phyloP scores from a whole-genome alignment of 1,284 basidiomycete genomes.

The Pulveroboletus sp. region DNA sequence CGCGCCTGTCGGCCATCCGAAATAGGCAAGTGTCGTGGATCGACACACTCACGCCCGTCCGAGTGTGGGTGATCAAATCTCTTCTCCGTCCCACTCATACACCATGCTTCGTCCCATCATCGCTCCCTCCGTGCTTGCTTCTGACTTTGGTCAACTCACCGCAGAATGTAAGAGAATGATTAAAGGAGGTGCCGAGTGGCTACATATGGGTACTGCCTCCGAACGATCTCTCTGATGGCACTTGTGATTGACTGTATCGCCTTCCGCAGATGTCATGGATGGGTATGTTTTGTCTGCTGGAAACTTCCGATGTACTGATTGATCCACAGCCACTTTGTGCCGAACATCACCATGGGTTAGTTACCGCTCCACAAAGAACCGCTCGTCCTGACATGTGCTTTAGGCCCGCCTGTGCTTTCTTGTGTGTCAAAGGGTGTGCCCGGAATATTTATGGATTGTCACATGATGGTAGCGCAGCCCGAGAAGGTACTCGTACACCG shows the following conservation, averaged over 20 bases:
- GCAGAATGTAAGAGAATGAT: constrained; percentile 94
- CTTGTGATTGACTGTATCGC: constrained; percentile 5
- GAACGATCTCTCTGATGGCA: neutral
- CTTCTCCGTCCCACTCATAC: constrained; percentile 8
- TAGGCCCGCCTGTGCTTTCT: constrained; percentile 87
- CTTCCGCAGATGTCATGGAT: constrained; percentile 86
- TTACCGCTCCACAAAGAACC: constrained; percentile 10
- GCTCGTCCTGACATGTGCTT: constrained; percentile 11
- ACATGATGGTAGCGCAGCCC: constrained; percentile 99
- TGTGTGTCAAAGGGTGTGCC: constrained; percentile 90
- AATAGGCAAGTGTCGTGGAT: constrained; percentile 33
- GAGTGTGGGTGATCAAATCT: constrained; percentile 5
- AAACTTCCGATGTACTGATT: constrained; percentile 9
- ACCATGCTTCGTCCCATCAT: constrained; percentile 85
- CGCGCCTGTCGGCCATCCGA: too few species aligned
- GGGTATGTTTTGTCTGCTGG: constrained; percentile 54
- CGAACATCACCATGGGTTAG: constrained; percentile 95
- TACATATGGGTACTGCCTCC: constrained; percentile 83
- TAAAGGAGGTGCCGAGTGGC: constrained; percentile 89
- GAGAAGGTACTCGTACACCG: constrained; percentile 60
- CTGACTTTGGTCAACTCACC: constrained; percentile 91
- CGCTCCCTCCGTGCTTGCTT: constrained; percentile 88
- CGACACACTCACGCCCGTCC: constrained; percentile 6
- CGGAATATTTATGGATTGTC: constrained; percentile 99
- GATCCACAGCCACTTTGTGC: constrained; percentile 85